phyloP scores from a whole-genome alignment of 305 asterid genomes.

The Solanum hybrid region DNA sequence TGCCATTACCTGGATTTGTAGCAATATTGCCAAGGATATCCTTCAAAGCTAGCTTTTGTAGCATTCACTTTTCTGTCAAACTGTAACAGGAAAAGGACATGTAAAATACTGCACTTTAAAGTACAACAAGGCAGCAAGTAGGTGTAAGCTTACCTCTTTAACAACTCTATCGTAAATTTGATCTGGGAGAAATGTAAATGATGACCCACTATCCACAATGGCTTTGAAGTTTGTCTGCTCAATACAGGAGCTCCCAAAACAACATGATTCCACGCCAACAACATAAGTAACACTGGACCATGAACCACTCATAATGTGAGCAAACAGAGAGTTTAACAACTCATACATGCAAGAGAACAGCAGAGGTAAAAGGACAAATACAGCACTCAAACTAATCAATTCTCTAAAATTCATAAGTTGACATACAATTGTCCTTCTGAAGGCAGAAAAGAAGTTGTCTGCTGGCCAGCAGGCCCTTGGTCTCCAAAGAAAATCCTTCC shows the following conservation, averaged over 20 bases:
- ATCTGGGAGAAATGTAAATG: constrained; percentile 66
- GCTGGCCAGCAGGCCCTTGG: constrained; percentile 52
- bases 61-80: constrained; percentile 61
- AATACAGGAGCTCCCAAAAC: constrained; percentile 54
- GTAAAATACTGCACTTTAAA: constrained; percentile 4
- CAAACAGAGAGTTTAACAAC: constrained; percentile 12
- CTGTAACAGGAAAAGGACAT: constrained; percentile 25
- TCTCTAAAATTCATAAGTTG: background rate
- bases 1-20: constrained; percentile 55
- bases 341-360: background rate
- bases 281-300: constrained; percentile 52
- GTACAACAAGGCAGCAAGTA: constrained; percentile 9
- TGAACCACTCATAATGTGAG: constrained; percentile 9
- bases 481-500: constrained; percentile 60
- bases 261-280: constrained; percentile 58
- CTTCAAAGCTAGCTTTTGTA: constrained; percentile 55
- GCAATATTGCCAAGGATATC: constrained; percentile 78
- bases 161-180: constrained; percentile 48
- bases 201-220: constrained; percentile 73
- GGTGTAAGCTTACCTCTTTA: constrained; percentile 36
- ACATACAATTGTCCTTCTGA: constrained; percentile 51
- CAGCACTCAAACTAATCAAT: background rate
- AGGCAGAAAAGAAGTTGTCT: constrained; percentile 53
- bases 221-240: constrained; percentile 41
- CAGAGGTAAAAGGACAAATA: background rate